phyloP scores from a whole-genome alignment of 2,329 filamentous ascomycete genomes.

The Magnaporthales sp. region DNA sequence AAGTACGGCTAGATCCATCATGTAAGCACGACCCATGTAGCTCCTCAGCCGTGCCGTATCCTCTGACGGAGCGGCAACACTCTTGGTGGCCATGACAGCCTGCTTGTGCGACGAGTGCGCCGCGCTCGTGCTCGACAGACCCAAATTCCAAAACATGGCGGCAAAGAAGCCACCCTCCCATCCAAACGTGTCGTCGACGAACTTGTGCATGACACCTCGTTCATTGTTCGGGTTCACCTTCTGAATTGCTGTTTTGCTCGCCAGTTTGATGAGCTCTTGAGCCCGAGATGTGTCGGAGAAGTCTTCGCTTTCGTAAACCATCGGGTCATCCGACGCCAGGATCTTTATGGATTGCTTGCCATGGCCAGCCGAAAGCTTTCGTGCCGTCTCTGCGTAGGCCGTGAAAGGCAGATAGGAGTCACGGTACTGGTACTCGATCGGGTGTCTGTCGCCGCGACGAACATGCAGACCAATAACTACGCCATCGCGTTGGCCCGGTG shows the following conservation, averaged over 20 bases:
- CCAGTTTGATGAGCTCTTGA: conserved; percentile 69
- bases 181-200: conserved; percentile 67
- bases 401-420: conserved; percentile 71
- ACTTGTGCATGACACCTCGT: conserved; percentile 48
- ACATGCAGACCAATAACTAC: conserved; percentile 65
- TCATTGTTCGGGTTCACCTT: conserved; percentile 26
- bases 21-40: conserved; percentile 70
- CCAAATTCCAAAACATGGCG: conserved; percentile 73
- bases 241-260: conserved; percentile 47
- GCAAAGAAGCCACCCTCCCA: conserved; percentile 87
- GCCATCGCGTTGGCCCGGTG: conserved; percentile 32
- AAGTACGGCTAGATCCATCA: conserved; percentile 72
- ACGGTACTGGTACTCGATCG: conserved; percentile 67
- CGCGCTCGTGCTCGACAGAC: conserved; percentile 33
- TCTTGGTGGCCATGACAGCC: neutral
- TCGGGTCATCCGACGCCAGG: conserved; percentile 74
- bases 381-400: conserved; percentile 53
- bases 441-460: conserved; percentile 71
- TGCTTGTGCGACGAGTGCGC: conserved; percentile 14
- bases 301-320: conserved; percentile 59
- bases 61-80: conserved; percentile 23
- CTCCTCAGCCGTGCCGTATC: conserved; percentile 61
- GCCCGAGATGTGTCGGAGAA: conserved; percentile 49
- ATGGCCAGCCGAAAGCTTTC: conserved; percentile 40
- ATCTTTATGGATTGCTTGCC: conserved; percentile 42